These are phyloP conservation scores for Polyplosphaeria fusca DNA, from an alignment of 495 filamentous ascomycete species.

Conservation along the genomic window DNA sequence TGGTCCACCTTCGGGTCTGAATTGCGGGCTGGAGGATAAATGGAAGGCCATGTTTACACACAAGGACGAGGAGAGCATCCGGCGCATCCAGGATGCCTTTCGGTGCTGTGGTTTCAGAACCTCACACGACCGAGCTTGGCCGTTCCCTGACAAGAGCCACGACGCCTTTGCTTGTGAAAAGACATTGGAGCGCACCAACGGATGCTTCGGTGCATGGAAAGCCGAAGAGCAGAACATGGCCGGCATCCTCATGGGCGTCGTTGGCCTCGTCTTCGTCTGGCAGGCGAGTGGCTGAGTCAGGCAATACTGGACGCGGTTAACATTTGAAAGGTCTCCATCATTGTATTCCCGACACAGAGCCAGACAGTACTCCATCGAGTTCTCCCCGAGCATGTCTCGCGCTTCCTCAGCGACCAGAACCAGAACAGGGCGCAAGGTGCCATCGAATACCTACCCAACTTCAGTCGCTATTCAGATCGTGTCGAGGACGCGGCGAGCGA, in stretches of 20 bases:
- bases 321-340: constrained; percentile 20
- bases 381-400: constrained; percentile 19
- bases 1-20: constrained; percentile 45
- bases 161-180: constrained; percentile 33
- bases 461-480: constrained; percentile 15
- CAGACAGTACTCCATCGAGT: constrained; percentile 18
- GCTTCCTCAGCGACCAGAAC: constrained; percentile 19
- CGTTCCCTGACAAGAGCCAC: constrained; percentile 45
- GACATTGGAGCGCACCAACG: constrained; percentile 19
- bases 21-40: constrained; percentile 51
- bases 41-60: constrained; percentile 53
- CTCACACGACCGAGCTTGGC: constrained; percentile 56
- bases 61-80: constrained; percentile 52
- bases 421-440: constrained; percentile 9
- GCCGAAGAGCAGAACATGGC: constrained; percentile 39
- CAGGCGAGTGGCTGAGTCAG: constrained; percentile 26
- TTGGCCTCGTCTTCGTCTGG: constrained; percentile 39
- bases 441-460: constrained; percentile 18
- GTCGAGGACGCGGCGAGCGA: constrained; percentile 8
- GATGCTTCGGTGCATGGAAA: constrained; percentile 34
- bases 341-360: constrained; percentile 7
- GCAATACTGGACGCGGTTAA: neutral
- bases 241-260: constrained; percentile 37
- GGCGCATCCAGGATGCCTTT: constrained; percentile 60
- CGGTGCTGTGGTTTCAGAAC: constrained; percentile 62